Base-by-base conservation (phyloP, 192 early-diverging fungal genomes). In the Entrophospora sp. region DNA sequence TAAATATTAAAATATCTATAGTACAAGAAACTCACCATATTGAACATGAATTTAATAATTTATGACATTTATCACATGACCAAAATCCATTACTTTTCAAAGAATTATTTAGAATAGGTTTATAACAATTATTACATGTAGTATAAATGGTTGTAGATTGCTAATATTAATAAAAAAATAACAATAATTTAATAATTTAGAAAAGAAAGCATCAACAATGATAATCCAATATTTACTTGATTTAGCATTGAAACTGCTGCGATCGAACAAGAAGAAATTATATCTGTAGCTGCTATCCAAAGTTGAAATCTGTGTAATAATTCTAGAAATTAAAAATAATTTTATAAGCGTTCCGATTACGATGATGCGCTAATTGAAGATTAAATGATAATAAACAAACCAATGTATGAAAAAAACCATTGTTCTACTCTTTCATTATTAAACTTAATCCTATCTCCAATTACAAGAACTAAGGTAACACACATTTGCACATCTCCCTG, bases 401-500 rank as follows among this genome's bases (percentile, higher is more conserved):
- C 87, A 44, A 92, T 80, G 68, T 91, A 91, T 2, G 82, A 73
- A 42, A 62, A 79, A 45, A 85, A 84, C 85, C 88, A 93, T 32
- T 79, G 69, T 59, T 88, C 81, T 42, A 81, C 55, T 18, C 72
- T 69, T n/a, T 82, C 73, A 55, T 77, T 56, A 30, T 66, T 68
- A 8, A 85, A 64, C 9, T 70, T 32, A 8, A 84, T 32, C 25
- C 59, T 63, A 22, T 82, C 71, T 36, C 73, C 65, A 3, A 91
- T 74, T 6, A 86, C 83, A 14, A 85, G 61, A 22, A 85, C 61
- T 3, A 91, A 76, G 4, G 86, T 82, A 6, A 87, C 85, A 72
- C 86, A 89, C 86, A 90, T 91, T 63, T 91, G 89, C 1, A 89
- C 85, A 61, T 91, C 87, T 10, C 83, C 87, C 71, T 73, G 36